phyloP scores from a whole-genome alignment of 768 basidiomycete species.

The Kwoniella botswanensis region DNA sequence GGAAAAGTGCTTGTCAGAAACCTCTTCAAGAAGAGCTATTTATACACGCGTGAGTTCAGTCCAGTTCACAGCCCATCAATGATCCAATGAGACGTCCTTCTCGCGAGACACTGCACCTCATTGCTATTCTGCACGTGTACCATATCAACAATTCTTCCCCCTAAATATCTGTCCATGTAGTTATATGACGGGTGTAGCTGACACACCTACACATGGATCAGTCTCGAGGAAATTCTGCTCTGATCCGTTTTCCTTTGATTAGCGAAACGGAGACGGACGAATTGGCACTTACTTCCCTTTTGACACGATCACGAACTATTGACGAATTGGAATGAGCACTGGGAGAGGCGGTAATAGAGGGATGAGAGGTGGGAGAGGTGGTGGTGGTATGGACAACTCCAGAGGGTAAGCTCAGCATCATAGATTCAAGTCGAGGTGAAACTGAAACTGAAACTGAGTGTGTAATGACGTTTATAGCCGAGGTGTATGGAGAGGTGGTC shows the following conservation, averaged over 20 bases:
- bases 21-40: neutral
- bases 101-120: neutral
- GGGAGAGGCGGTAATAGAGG: constrained; percentile 25
- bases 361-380: constrained; percentile 18
- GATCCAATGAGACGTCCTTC: neutral
- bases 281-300: too few relatives aligned
- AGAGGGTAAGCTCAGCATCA: constrained; percentile 12
- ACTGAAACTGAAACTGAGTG: constrained; percentile 2
- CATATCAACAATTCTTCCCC: neutral
- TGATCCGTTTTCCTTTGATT: neutral
- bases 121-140: neutral
- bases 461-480: constrained; percentile 27
- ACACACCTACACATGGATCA: neutral
- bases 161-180: neutral
- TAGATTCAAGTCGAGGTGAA: neutral
- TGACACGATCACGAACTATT: neutral
- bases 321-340: constrained; percentile 25
- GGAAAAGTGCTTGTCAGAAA: neutral
- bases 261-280: neutral
- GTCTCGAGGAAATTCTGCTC: neutral
- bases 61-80: neutral
- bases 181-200: neutral
- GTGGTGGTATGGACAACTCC: constrained; percentile 13
- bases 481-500: constrained; percentile 48
- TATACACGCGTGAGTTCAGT: neutral